Evolutionary conservation across 257 asterid species (phyloP), one percentile per base, ranked within the genome.

Genomic region (Dorcoceras hygrometricum): DNA sequence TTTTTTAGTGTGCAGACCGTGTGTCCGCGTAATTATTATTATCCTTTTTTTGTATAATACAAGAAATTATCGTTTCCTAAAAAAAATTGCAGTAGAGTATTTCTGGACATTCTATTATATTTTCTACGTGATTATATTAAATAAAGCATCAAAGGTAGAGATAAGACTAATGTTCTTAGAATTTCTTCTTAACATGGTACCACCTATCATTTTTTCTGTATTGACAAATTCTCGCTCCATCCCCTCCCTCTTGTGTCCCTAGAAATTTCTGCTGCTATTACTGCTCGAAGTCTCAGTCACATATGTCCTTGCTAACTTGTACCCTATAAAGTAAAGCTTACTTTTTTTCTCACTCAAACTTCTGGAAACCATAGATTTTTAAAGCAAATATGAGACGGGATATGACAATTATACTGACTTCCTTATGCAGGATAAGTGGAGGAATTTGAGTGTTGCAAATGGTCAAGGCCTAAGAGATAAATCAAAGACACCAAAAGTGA

Each of bases 351-450:
- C 53, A 4, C 20, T 69, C 22, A 31, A 23, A 56, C 16, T 12
- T 32, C 29, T n/a, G 11, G 6, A 34, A 62, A 46, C 39, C 26
- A 19, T 26, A 27, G 29, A 18, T 64, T 24, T 65, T 22, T 24
- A 62, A n/a, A 29, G 29, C 20, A 46, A 20, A 19, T 7, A 54
- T 25, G 3, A 26, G 5, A 5, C 53, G 12, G 12, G 54, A 9
- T 14, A 32, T 51, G 62, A 54, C 6, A 20, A 12, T 54, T 24
- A 12, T 9, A 31, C 22, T 61, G 57, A 43, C 60, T 66, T 75
- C 65, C 56, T 78, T 60, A 8, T 25, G 22, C 73, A 89, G 98
- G 97, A 92, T 83, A 92, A 92, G 75, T 92, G 97, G 97, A 74
- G 98, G 68, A 92, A 92, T 76, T 77, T 92, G 82, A 86, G 81